A percentile compares a stretch with the other conserved stretches of the same genome.
Conservation (phyloP, 2,329 filamentous ascomycete genomes). For the Zymoseptoria ardabiliae region DNA sequence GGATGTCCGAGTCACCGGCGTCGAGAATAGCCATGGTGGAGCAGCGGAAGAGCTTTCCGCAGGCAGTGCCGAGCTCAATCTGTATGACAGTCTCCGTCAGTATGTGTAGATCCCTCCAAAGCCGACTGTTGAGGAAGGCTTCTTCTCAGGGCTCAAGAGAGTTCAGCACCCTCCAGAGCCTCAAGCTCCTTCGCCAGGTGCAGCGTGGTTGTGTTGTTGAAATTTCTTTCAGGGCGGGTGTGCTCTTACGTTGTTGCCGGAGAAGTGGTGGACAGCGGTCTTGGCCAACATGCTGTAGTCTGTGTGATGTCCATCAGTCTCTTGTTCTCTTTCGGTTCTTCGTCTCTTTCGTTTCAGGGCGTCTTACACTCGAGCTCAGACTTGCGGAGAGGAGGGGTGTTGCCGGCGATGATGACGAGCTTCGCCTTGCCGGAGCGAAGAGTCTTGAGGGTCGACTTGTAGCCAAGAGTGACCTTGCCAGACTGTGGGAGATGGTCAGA, state of each 20-base stretch:
- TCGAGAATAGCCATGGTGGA: constrained; percentile 96
- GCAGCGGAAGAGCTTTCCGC: constrained; percentile 98
- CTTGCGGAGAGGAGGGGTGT: constrained; percentile 97
- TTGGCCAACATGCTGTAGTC: constrained; percentile 86
- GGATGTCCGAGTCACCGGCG: constrained; percentile 94
- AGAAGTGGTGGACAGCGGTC: constrained; percentile 95
- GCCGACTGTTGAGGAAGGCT: constrained; percentile 49
- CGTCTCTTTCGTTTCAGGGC: constrained; percentile 11
- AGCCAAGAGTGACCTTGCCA: constrained; percentile 70
- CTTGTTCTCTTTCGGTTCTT: constrained; percentile 1
- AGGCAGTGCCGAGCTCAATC: constrained; percentile 97
- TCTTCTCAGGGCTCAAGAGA: constrained; percentile 74
- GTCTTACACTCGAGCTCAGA: constrained; percentile 70
- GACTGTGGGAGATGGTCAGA: constrained; percentile 30
- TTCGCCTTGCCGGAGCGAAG: constrained; percentile 96
- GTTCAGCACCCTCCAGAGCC: constrained; percentile 31
- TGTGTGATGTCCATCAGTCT: constrained; percentile 15
- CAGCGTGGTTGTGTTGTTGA: constrained; percentile 7
- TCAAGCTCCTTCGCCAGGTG: constrained; percentile 31
- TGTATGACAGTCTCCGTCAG: constrained; percentile 46
- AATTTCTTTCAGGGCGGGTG: background rate
- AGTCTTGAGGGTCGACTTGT: constrained; percentile 83
- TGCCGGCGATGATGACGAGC: constrained; percentile 90
- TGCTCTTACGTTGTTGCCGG: constrained; percentile 92
- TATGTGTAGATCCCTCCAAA: constrained; percentile 71